Base-by-base conservation (phyloP, 2,329 filamentous ascomycete species). In the Rasamsonia emersonii region DNA sequence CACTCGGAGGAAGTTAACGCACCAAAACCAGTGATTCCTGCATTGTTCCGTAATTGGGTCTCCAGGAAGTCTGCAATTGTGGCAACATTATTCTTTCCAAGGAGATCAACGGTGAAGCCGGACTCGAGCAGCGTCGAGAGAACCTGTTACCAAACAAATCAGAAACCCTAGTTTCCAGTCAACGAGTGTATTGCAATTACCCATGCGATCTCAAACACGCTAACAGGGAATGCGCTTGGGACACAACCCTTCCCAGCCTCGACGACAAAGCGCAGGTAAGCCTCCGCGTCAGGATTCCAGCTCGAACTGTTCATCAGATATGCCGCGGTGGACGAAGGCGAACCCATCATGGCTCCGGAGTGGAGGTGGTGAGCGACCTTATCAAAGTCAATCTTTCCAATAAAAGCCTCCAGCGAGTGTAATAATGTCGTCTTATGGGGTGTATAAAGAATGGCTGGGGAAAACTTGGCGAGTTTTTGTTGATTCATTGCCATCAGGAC, bases 271-370 rank as follows among this genome's bases (percentile, higher is more conserved):
- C 39, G 41, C 4, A 61, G 43, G 37, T 56, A 60, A 3, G 15
- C 35, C 30, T 61, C 56, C 2, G 52, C 46, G 9, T 56, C 49
- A 5, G 46, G 33, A 37, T 59, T 51, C 58, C 58, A 61, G 3
- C 28, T 13, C 2, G 42, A 40, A 4, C 40, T 32, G 20, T 54
- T 33, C 39, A 60, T 58, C 5, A 61, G 33, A 33, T 57, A 59
- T 15, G 54, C 59, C 0, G 60, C 61, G 1, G 61, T 65, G 1
- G 61, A 56, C 1, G 59, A 57, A 5, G 62, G 61, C 1, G 59
- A 63, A 3, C 42, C 57, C 42, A 62, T 47, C 42, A 63, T 57
- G 5, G 45, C 46, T 2, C 57, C 58, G 26, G 46, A 37, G 8
- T 43, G 36, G 30, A 42, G 49, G 29, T 59, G 55, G 9, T 61